Evolutionary conservation across 1,284 basidiomycete genomes (phyloP).

Genomic region (Trametes polyzona): DNA sequence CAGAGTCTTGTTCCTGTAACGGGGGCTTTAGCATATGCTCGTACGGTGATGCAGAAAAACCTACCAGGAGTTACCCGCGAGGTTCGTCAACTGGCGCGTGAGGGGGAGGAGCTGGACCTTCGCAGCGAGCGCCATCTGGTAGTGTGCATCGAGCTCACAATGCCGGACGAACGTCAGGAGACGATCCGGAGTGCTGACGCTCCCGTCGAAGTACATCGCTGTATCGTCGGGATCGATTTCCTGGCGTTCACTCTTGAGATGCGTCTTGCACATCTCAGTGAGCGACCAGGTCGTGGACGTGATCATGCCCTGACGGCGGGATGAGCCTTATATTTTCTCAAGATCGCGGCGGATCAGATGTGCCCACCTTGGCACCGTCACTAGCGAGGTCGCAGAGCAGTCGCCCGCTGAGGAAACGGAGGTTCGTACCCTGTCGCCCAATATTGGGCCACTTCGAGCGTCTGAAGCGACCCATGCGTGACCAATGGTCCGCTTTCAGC

Average conservation of each 20-base stretch:
- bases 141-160: slow-evolving; percentile 93
- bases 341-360: neutral
- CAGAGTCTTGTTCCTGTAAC: slow-evolving; percentile 86
- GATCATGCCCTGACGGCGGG: slow-evolving; percentile 80
- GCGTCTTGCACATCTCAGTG: slow-evolving; percentile 94
- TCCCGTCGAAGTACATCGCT: slow-evolving; percentile 87
- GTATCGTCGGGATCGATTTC: slow-evolving; percentile 98
- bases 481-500: slow-evolving; percentile 91
- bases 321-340: neutral
- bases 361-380: slow-evolving; percentile 88
- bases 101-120: slow-evolving; percentile 91
- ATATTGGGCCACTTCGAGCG: slow-evolving; percentile 83
- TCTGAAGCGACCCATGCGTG: slow-evolving; percentile 90
- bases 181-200: slow-evolving; percentile 76
- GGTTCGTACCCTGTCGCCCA: slow-evolving; percentile 84
- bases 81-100: slow-evolving; percentile 93
- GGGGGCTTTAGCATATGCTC: neutral
- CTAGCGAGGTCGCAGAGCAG: slow-evolving; percentile 92
- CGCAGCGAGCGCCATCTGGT: slow-evolving; percentile 93
- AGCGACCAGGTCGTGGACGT: slow-evolving; percentile 96
- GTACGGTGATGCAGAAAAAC: slow-evolving; percentile 27
- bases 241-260: slow-evolving; percentile 84
- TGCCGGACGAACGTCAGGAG: slow-evolving; percentile 90
- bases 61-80: slow-evolving; percentile 98
- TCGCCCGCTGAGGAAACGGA: slow-evolving; percentile 85